Evolutionary conservation across 306 rosid genomes (phyloP).

Genomic region (Alnus rubra): DNA sequence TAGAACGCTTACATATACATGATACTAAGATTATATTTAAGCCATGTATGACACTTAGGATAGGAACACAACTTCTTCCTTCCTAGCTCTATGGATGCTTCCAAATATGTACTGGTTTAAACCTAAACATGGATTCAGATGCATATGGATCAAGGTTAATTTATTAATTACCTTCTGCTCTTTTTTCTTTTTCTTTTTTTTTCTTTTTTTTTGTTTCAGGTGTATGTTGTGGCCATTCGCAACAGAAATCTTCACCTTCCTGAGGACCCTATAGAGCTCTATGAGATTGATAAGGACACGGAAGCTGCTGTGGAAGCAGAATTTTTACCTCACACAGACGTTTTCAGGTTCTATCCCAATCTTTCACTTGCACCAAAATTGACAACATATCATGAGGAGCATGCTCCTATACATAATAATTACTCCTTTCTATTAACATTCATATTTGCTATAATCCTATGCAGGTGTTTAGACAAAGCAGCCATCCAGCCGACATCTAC

Average conservation of each 20-base stretch:
- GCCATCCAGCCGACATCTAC: constrained; percentile 47
- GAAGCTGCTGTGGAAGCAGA: constrained; percentile 62
- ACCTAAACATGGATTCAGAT: neutral
- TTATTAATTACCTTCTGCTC: neutral
- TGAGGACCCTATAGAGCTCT: constrained; percentile 59
- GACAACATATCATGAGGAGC: neutral
- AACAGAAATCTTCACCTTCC: constrained; percentile 76
- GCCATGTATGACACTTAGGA: no score
- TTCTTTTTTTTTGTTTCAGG: constrained; percentile 37
- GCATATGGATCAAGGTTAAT: neutral
- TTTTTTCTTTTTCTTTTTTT: neutral
- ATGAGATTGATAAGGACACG: constrained; percentile 63
- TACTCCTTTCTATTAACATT: neutral
- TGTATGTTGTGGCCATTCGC: constrained; percentile 76
- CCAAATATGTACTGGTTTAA: neutral
- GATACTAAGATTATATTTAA: no score
- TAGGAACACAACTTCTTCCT: neutral
- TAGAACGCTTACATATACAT: no score
- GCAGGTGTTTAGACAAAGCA: constrained; percentile 90
- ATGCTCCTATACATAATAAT: neutral
- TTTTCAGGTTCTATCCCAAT: constrained; percentile 46
- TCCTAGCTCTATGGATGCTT: neutral
- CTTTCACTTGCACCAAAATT: neutral
- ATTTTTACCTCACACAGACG: constrained; percentile 69
- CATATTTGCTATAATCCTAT: neutral